Percentiles rank a stretch among this genome's conserved stretches.
These are phyloP conservation scores for Serendipita sp. DNA, from an alignment of 768 basidiomycete species.

Conservation along the genomic window DNA sequence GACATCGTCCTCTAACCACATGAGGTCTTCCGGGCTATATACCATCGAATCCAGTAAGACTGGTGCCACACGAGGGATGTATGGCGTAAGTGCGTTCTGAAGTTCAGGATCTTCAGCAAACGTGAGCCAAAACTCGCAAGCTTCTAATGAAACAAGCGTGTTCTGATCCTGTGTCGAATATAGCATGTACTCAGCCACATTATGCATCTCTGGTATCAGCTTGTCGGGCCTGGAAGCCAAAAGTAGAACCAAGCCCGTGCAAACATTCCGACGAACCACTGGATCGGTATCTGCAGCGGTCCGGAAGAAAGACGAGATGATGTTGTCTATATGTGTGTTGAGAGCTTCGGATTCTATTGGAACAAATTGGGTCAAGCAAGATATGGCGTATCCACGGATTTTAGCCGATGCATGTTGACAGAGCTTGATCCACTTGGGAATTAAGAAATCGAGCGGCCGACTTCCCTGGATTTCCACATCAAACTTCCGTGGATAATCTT, in stretches of 20 bases:
- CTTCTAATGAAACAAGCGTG: conserved; percentile 90
- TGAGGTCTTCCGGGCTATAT: conserved; percentile 89
- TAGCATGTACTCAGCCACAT: conserved; percentile 97
- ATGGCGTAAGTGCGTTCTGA: conserved; percentile 65
- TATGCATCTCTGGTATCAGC: conserved; percentile 86
- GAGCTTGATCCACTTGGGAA: conserved; percentile 83
- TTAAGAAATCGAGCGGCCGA: conserved; percentile 90
- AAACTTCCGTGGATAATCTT: conserved; percentile 91
- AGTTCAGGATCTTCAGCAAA: conserved; percentile 93
- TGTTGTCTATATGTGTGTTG: conserved; percentile 78
- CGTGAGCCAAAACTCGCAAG: conserved; percentile 99
- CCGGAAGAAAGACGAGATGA: conserved; percentile 87
- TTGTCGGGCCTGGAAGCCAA: conserved; percentile 89
- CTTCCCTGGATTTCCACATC: conserved; percentile 86
- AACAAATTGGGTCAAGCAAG: conserved; percentile 88
- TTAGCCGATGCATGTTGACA: conserved; percentile 73
- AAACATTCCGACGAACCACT: conserved; percentile 89
- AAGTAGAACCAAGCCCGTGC: conserved; percentile 85
- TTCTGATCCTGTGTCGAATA: conserved; percentile 97
- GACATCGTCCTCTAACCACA: conserved; percentile 83
- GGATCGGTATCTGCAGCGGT: conserved; percentile 87
- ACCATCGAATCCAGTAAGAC: conserved; percentile 95
- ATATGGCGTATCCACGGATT: conserved; percentile 85
- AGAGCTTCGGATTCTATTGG: conserved; percentile 77
- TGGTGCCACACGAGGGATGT: conserved; percentile 82